Percentiles rank a stretch among this genome's conserved stretches.
These are phyloP conservation scores for Populus alba DNA, from an alignment of 345 rosid genomes.

Conservation along the genomic window DNA sequence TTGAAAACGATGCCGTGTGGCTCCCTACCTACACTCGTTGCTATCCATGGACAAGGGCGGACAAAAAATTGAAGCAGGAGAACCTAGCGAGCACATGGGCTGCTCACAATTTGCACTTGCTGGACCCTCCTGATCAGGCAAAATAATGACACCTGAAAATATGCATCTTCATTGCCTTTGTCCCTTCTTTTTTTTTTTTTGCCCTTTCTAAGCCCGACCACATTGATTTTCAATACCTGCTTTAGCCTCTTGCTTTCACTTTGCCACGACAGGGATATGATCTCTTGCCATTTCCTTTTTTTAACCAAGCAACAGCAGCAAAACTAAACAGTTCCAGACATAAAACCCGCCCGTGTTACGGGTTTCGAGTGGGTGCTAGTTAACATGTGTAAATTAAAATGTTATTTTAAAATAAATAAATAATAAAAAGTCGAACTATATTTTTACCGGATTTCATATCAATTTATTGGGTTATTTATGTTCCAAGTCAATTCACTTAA, in stretches of 20 bases:
- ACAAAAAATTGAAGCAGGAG: too few relatives aligned
- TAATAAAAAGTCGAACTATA: too few relatives aligned
- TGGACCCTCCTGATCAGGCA: background rate
- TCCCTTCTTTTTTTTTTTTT: background rate
- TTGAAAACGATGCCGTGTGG: too few relatives aligned
- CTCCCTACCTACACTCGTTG: too few relatives aligned
- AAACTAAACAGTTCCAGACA: too few relatives aligned
- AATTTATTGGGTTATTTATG: too few relatives aligned
- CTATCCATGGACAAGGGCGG: background rate
- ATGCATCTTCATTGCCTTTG: background rate
- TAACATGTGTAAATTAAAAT: too few relatives aligned
- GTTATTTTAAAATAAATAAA: too few relatives aligned
- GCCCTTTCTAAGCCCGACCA: background rate
- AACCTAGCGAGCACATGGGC: background rate
- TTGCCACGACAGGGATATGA: background rate
- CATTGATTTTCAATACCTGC: background rate
- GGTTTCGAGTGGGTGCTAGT: too few relatives aligned
- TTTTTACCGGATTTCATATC: accelerated
- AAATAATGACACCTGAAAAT: background rate
- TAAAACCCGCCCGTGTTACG: too few relatives aligned
- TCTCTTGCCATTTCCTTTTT: background rate
- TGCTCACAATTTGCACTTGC: background rate
- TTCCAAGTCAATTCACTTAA: too few relatives aligned
- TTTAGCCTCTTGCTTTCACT: background rate
- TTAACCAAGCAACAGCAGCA: background rate